A percentile compares a stretch with the other conserved stretches of the same genome.
phyloP scores from a whole-genome alignment of 108 stramenopile genomes.

The Cyclostephanos invisitatus region DNA sequence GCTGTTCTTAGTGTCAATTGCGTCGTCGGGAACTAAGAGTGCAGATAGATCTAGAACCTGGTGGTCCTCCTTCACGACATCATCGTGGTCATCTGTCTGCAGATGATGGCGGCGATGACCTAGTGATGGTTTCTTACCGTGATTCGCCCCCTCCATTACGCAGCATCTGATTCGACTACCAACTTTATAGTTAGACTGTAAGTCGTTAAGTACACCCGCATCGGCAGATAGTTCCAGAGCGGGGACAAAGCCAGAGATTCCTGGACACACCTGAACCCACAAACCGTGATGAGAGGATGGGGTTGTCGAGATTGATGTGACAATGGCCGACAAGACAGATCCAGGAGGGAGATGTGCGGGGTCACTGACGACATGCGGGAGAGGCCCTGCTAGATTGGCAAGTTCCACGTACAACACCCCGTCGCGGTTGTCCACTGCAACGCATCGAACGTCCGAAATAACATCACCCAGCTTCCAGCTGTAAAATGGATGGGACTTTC shows the following conservation, averaged over 20 bases:
- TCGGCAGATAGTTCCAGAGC: conserved; percentile 68
- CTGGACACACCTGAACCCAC: conserved; percentile 67
- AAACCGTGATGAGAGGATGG: conserved; percentile 58
- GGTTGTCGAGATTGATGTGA: conserved; percentile 49
- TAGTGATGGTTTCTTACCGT: conserved; percentile 34
- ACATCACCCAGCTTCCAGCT: conserved; percentile 56
- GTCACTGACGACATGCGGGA: conserved; percentile 48
- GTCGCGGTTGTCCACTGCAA: conserved; percentile 48
- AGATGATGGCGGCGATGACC: conserved; percentile 6
- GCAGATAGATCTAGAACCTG: conserved; percentile 51
- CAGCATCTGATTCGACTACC: conserved; percentile 61
- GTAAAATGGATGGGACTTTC: conserved; percentile 76
- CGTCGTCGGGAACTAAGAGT: conserved; percentile 28
- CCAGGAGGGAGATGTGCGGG: conserved; percentile 59
- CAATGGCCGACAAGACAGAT: conserved; percentile 52
- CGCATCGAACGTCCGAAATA: conserved; percentile 57
- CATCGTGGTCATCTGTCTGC: conserved; percentile 34
- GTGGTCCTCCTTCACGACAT: conserved; percentile 29
- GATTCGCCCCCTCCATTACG: conserved; percentile 53
- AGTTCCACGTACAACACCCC: conserved; percentile 63
- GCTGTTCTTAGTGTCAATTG: conserved; percentile 17
- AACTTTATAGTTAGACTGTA: conserved; percentile 52
- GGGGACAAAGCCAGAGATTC: conserved; percentile 69
- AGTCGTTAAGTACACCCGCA: conserved; percentile 63
- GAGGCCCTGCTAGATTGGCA: conserved; percentile 28